Conservation (phyloP, 768 basidiomycete species). For the Leccinum truebloodii region DNA sequence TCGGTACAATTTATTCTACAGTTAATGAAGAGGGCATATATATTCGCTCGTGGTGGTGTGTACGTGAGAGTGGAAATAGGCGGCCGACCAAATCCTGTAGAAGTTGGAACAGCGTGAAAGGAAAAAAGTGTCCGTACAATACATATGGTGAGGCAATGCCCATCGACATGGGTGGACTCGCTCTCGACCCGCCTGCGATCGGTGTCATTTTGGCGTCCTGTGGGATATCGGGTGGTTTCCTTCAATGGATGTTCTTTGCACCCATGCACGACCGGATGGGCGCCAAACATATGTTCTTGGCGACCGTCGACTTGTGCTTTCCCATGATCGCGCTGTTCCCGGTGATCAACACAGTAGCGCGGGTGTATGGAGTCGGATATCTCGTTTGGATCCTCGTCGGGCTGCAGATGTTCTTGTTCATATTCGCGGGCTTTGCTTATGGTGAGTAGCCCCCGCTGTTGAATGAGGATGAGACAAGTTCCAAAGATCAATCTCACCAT, state of each 20-base stretch:
- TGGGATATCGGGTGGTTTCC: conserved; percentile 38
- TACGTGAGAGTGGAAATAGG: conserved; percentile 31
- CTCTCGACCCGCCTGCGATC: conserved; percentile 30
- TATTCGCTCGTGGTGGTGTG: conserved; percentile 40
- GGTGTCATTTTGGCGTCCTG: conserved; percentile 26
- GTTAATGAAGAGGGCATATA: no score
- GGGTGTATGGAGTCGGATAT: no score
- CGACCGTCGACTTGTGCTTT: no score
- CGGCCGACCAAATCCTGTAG: conserved; percentile 29
- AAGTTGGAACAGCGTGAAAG: conserved; percentile 47
- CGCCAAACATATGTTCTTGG: no score
- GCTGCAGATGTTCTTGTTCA: no score
- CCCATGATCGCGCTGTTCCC: no score
- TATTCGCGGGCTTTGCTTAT: no score
- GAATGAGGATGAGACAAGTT: neutral
- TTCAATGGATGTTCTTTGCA: conserved; percentile 66
- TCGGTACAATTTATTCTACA: no score
- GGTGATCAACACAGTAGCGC: no score
- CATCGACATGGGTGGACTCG: conserved; percentile 32
- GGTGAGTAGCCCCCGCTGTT: neutral
- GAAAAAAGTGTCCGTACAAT: conserved; percentile 75
- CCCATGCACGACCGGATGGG: conserved; percentile 42
- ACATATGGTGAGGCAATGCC: conserved; percentile 43
- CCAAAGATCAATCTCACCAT: neutral
- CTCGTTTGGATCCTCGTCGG: no score